Evolutionary conservation across 495 filamentous ascomycete species (phyloP).

Genomic region (Penicillium antarcticum): DNA sequence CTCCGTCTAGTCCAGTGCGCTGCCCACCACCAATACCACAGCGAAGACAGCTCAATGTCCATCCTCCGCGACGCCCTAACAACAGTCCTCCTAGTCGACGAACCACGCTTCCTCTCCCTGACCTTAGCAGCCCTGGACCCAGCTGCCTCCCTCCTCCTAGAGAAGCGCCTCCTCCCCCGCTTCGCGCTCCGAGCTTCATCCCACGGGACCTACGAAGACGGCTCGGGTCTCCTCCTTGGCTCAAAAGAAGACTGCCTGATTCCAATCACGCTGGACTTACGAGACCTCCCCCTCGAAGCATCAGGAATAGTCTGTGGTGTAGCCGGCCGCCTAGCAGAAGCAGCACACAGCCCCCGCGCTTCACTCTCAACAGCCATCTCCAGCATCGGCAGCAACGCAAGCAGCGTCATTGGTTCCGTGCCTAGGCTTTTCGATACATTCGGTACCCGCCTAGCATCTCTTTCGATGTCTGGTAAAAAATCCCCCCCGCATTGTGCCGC

Average conservation of each 20-base stretch:
- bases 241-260: slow-evolving; percentile 77
- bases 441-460: slow-evolving; percentile 6
- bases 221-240: slow-evolving; percentile 62
- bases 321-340: slow-evolving; percentile 70
- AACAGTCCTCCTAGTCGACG: slow-evolving; percentile 55
- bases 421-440: slow-evolving; percentile 17
- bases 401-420: slow-evolving; percentile 16
- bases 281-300: slow-evolving; percentile 77
- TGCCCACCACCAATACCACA: slow-evolving; percentile 52
- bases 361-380: slow-evolving; percentile 6
- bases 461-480: slow-evolving; percentile 8
- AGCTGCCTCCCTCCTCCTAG: slow-evolving; percentile 72
- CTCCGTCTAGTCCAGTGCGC: slow-evolving; percentile 83
- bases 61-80: slow-evolving; percentile 45
- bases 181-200: slow-evolving; percentile 33
- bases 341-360: slow-evolving; percentile 23
- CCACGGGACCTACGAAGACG: slow-evolving; percentile 43
- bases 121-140: slow-evolving; percentile 84
- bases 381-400: slow-evolving; percentile 11
- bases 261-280: slow-evolving; percentile 85
- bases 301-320: slow-evolving; percentile 94
- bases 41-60: slow-evolving; percentile 44
- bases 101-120: slow-evolving; percentile 78
- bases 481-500: slow-evolving; percentile 1
- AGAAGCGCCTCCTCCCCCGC: slow-evolving; percentile 63